Percentiles rank a stretch among this genome's conserved stretches.
phyloP scores from a whole-genome alignment of 2,329 filamentous ascomycete species.

The Exophiala calicioides region DNA sequence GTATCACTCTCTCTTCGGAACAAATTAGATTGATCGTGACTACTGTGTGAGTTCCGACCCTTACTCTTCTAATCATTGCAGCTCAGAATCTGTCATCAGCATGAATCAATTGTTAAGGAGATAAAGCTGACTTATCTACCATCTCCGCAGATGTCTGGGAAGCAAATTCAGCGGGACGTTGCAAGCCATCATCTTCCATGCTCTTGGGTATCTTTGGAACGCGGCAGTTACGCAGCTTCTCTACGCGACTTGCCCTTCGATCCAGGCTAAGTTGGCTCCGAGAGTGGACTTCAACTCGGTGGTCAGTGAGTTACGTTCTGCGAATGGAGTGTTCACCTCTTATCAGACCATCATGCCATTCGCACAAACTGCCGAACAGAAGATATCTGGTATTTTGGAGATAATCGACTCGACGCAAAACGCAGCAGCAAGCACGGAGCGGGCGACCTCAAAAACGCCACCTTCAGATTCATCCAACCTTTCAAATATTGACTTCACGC shows the following conservation, averaged over 20 bases:
- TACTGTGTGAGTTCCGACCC: background rate
- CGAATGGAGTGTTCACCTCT: background rate
- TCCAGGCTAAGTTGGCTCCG: background rate
- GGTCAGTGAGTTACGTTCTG: background rate
- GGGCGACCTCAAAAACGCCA: too few species aligned
- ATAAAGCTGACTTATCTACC: too few species aligned
- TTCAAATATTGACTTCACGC: too few species aligned
- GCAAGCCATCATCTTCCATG: slow-evolving; percentile 12
- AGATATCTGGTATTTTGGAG: background rate
- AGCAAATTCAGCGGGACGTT: slow-evolving; percentile 15
- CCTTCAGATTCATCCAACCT: too few species aligned
- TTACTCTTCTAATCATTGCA: too few species aligned
- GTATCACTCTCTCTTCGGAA: slow-evolving; percentile 6
- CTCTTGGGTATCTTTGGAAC: slow-evolving; percentile 21
- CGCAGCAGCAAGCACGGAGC: too few species aligned
- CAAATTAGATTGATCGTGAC: slow-evolving; percentile 1
- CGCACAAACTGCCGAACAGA: slow-evolving; percentile 1
- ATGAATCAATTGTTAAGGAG: too few species aligned
- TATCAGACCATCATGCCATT: background rate
- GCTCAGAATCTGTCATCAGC: too few species aligned
- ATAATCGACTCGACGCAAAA: too few species aligned
- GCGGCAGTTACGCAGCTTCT: slow-evolving; percentile 14
- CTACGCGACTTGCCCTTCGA: slow-evolving; percentile 3
- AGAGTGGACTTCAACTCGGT: background rate
- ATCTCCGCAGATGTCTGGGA: too few species aligned